A percentile compares a stretch with the other conserved stretches of the same genome.
These are phyloP conservation scores for Diplosphaera chodatii DNA, from an alignment of 139 green algal species.

Conservation along the genomic window DNA sequence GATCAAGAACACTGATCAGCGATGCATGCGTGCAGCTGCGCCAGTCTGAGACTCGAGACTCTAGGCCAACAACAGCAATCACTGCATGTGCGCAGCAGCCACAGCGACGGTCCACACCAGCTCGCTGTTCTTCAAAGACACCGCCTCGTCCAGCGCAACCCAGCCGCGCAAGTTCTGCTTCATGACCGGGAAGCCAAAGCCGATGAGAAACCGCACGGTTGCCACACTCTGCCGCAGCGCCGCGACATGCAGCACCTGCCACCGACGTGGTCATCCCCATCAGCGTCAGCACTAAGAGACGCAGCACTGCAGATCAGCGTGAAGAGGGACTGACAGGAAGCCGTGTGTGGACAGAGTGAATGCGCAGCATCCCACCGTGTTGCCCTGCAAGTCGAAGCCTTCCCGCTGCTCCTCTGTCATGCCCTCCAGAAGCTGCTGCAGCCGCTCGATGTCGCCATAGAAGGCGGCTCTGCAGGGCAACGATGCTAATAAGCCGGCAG, in stretches of 20 bases:
- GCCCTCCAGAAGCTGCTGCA: slow-evolving; percentile 18
- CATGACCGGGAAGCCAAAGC: slow-evolving; percentile 23
- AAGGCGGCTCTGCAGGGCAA: slow-evolving; percentile 36
- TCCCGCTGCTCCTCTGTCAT: slow-evolving; percentile 10
- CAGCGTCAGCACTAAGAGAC: neutral
- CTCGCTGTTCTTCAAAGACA: slow-evolving; percentile 25
- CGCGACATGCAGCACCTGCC: slow-evolving; percentile 60
- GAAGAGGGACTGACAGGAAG: neutral
- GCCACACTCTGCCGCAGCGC: slow-evolving; percentile 30
- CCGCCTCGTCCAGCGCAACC: slow-evolving; percentile 60
- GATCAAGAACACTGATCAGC: neutral
- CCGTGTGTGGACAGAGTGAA: neutral
- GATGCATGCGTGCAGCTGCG: neutral
- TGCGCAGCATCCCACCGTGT: slow-evolving; percentile 42
- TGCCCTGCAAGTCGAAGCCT: slow-evolving; percentile 49
- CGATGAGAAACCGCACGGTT: slow-evolving; percentile 36
- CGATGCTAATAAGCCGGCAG: too few species aligned
- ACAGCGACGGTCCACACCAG: slow-evolving; percentile 19
- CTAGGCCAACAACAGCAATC: too few species aligned
- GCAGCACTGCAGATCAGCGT: too few species aligned
- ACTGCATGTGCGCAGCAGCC: too few species aligned
- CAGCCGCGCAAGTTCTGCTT: slow-evolving; percentile 43
- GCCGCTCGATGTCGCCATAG: slow-evolving; percentile 16
- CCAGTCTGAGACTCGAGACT: slow-evolving; percentile 11
- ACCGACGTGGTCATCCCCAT: too few species aligned